Conservation (phyloP, 2,329 filamentous ascomycete species). For the Clonostachys byssicola region DNA sequence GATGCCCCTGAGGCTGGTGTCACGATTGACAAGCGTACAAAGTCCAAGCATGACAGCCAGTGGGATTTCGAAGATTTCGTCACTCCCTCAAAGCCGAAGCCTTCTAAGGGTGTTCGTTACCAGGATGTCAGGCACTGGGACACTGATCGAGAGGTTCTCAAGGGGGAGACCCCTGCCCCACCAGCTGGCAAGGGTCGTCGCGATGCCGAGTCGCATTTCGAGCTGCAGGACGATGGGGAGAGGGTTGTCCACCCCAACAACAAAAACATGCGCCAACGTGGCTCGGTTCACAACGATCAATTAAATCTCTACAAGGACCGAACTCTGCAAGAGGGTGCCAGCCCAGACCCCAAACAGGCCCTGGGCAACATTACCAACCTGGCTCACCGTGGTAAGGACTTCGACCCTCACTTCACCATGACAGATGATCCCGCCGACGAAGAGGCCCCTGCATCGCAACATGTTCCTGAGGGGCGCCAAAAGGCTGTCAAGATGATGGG, state of each 20-base stretch:
- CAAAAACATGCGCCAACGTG: conserved; percentile 40
- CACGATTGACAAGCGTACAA: conserved; percentile 34
- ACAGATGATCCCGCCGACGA: conserved; percentile 58
- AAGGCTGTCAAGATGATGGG: conserved; percentile 74
- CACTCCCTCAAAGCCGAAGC: conserved; percentile 71
- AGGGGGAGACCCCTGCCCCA: conserved; percentile 53
- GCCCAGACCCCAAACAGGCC: conserved; percentile 33
- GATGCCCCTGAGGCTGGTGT: conserved; percentile 38
- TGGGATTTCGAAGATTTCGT: conserved; percentile 89
- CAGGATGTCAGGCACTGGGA: conserved; percentile 79
- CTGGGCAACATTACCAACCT: conserved; percentile 69
- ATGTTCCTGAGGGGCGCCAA: conserved; percentile 53
- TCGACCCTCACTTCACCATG: conserved; percentile 74
- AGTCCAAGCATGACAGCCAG: conserved; percentile 64
- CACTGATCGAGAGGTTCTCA: conserved; percentile 53
- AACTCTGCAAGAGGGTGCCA: conserved; percentile 50
- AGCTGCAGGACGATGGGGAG: conserved; percentile 72
- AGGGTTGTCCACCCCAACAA: conserved; percentile 38
- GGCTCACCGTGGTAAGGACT: conserved; percentile 70
- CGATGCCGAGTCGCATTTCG: conserved; percentile 79
- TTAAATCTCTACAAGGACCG: conserved; percentile 73
- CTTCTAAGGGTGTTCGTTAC: conserved; percentile 53
- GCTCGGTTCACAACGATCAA: conserved; percentile 61
- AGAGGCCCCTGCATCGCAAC: conserved; percentile 28
- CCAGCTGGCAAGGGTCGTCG: conserved; percentile 66